phyloP scores from a whole-genome alignment of 2,329 filamentous ascomycete genomes.

The Neospermospora avenae region DNA sequence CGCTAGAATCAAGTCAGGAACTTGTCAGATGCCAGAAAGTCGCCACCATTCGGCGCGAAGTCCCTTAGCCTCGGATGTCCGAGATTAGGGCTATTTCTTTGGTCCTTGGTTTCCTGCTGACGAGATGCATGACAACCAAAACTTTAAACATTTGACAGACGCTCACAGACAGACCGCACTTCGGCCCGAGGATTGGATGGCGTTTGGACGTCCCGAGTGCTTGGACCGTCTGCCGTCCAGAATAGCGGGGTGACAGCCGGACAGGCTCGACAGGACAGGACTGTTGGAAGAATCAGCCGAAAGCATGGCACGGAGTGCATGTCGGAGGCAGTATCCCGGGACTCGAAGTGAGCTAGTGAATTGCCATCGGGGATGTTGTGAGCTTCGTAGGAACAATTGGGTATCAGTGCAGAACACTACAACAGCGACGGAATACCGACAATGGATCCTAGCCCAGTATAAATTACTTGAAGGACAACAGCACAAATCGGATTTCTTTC shows the following conservation, averaged over 20 bases:
- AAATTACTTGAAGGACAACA: neutral
- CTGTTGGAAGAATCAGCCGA: neutral
- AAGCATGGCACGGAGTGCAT: neutral
- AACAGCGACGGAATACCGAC: neutral
- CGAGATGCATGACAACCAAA: neutral
- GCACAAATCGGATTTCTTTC: too few relatives aligned
- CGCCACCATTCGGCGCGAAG: neutral
- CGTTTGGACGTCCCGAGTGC: neutral
- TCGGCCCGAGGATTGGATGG: slow-evolving; percentile 1
- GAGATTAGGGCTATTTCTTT: neutral
- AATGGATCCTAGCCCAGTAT: neutral
- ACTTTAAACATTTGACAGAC: neutral
- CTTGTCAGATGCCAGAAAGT: neutral
- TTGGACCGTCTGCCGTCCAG: neutral
- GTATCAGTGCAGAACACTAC: neutral
- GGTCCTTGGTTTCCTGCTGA: neutral
- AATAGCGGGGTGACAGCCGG: neutral
- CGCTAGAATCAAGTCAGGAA: neutral
- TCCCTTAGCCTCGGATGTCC: neutral
- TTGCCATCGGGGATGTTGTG: neutral
- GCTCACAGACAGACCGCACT: neutral
- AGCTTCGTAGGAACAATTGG: neutral
- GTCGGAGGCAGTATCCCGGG: neutral
- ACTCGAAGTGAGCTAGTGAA: neutral
- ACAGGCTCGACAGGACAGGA: neutral